A percentile compares a stretch with the other conserved stretches of the same genome.
These are phyloP conservation scores for Boletus semigastroideus DNA, from an alignment of 1,284 basidiomycete genomes.

Conservation along the genomic window DNA sequence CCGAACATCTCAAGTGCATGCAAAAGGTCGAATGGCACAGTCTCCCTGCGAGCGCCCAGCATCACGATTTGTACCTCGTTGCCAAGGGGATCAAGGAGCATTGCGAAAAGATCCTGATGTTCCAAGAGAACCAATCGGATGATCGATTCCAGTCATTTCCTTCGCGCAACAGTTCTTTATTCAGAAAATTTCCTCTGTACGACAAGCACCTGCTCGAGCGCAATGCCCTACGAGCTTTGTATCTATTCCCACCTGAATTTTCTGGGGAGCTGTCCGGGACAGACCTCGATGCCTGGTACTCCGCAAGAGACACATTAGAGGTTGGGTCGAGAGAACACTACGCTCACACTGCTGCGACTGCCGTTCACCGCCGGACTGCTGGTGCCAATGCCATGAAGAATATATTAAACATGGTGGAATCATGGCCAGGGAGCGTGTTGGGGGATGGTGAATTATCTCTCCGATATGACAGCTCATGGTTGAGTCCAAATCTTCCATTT, in stretches of 20 bases:
- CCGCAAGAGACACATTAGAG: constrained; percentile 14
- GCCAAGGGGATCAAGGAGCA: constrained; percentile 34
- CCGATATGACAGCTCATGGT: constrained; percentile 23
- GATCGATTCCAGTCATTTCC: constrained; percentile 8
- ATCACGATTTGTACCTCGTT: constrained; percentile 29
- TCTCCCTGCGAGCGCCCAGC: constrained; percentile 32
- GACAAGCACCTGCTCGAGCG: constrained; percentile 18
- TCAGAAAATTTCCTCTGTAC: constrained; percentile 1
- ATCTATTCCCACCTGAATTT: constrained; percentile 13
- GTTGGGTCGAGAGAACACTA: constrained; percentile 7
- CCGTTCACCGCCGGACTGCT: constrained; percentile 4
- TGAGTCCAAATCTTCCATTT: constrained; percentile 14
- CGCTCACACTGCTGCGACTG: constrained; percentile 14
- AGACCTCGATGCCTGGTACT: constrained; percentile 17
- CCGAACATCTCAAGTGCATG: constrained; percentile 39
- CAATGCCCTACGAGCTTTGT: constrained; percentile 4
- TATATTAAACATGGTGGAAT: constrained; percentile 11
- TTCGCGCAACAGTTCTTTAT: too few relatives aligned
- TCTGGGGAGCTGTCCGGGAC: background rate
- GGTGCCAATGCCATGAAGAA: background rate
- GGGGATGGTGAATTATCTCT: constrained; percentile 11
- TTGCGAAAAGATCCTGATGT: constrained; percentile 16
- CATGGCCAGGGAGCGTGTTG: constrained; percentile 3
- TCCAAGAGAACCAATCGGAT: background rate
- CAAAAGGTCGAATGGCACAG: constrained; percentile 26